Percentiles rank a stretch among this genome's conserved stretches.
Conservation (phyloP, 1,284 basidiomycete genomes). For the Stygiomarasmius scandens region DNA sequence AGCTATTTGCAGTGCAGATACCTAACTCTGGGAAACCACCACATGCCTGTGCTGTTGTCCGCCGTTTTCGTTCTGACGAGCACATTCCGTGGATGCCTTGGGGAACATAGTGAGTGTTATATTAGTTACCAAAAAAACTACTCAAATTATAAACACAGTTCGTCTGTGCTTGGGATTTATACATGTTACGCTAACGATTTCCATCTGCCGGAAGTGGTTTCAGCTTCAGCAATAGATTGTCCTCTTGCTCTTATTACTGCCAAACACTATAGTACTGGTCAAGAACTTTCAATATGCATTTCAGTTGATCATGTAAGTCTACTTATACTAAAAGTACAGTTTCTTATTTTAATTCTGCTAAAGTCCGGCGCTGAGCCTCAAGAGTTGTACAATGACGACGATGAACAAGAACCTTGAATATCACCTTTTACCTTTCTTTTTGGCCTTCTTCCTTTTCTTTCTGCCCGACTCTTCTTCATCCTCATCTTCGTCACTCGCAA, state of each 20-base stretch:
- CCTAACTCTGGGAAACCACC: slow-evolving; percentile 2
- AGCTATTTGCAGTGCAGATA: slow-evolving; percentile 8
- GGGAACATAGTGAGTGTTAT: slow-evolving; percentile 23
- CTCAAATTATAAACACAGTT: neutral
- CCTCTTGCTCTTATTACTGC: slow-evolving; percentile 14
- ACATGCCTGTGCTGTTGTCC: slow-evolving; percentile 23
- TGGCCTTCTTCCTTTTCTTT: no score
- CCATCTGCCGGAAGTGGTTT: neutral
- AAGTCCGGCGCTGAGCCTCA: neutral
- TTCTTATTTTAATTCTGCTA: neutral
- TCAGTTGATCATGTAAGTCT: slow-evolving; percentile 15
- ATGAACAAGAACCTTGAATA: neutral
- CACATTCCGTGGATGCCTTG: slow-evolving; percentile 25
- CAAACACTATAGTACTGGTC: neutral
- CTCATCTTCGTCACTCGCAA: no score
- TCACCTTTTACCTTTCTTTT: no score
- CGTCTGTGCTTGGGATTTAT: slow-evolving; percentile 11
- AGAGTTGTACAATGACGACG: neutral
- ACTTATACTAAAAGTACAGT: neutral
- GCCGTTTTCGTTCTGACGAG: slow-evolving; percentile 14
- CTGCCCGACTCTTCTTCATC: no score
- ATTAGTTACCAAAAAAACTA: no score
- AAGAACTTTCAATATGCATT: slow-evolving; percentile 10
- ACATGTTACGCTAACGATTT: slow-evolving; percentile 1
- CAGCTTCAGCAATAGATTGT: slow-evolving; percentile 7